These are phyloP conservation scores for Hyaloscypha finlandica DNA, from an alignment of 495 filamentous ascomycete species.

Conservation along the genomic window DNA sequence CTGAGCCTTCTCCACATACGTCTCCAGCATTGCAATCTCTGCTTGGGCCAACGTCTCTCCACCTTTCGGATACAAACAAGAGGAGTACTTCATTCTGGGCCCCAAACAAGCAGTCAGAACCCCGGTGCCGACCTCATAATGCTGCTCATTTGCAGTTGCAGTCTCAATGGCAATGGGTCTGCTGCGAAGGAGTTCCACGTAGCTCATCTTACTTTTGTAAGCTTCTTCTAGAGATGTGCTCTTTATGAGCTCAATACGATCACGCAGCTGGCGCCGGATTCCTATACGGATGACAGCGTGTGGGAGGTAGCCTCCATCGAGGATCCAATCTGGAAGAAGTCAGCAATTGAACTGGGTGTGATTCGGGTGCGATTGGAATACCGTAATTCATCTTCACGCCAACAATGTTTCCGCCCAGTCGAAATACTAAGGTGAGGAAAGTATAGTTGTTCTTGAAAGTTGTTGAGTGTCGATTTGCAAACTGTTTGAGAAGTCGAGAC, in stretches of 20 bases:
- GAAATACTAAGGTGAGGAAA: background rate
- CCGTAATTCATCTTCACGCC: slow-evolving; percentile 36
- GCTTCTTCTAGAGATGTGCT: slow-evolving; percentile 45
- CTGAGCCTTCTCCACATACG: slow-evolving; percentile 56
- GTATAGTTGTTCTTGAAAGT: background rate
- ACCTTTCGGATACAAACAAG: slow-evolving; percentile 57
- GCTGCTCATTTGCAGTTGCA: slow-evolving; percentile 60
- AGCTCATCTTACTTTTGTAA: slow-evolving; percentile 57
- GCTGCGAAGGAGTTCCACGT: slow-evolving; percentile 50
- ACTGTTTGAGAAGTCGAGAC: slow-evolving; percentile 4
- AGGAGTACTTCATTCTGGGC: slow-evolving; percentile 63
- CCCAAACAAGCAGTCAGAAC: slow-evolving; percentile 58
- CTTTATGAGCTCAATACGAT: slow-evolving; percentile 51
- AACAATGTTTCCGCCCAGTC: background rate
- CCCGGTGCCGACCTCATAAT: slow-evolving; percentile 67
- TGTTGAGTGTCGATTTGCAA: slow-evolving; percentile 2
- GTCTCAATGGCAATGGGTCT: slow-evolving; percentile 66
- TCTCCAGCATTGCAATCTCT: slow-evolving; percentile 63
- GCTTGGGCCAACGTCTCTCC: slow-evolving; percentile 59
- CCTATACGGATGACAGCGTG: slow-evolving; percentile 57
- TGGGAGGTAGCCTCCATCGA: slow-evolving; percentile 62
- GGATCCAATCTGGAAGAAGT: slow-evolving; percentile 45
- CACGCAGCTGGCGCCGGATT: slow-evolving; percentile 55
- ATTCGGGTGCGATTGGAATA: slow-evolving; percentile 7
- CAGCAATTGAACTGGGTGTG: background rate